Evolutionary conservation across 1,284 basidiomycete species (phyloP).

Genomic region (Gymnopus androsaceus): DNA sequence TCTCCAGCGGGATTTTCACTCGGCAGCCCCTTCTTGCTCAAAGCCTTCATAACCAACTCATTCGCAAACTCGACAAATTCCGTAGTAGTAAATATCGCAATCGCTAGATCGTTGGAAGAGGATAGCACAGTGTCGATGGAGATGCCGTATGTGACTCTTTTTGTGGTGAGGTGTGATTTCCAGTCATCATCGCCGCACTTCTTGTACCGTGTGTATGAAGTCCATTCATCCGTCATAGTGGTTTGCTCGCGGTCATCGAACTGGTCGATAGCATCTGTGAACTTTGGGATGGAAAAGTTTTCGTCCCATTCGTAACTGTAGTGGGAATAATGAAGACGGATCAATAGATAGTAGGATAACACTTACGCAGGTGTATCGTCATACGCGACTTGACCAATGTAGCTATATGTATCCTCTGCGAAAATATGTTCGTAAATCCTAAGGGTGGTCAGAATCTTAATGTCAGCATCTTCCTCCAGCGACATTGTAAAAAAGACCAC

Average conservation of each 20-base stretch:
- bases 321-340: too few relatives aligned
- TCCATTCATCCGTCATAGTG: background rate
- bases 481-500: background rate
- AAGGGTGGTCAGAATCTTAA: background rate
- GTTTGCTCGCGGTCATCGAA: constrained; percentile 16
- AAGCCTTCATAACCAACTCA: constrained; percentile 10
- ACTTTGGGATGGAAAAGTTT: constrained; percentile 16
- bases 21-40: too few relatives aligned
- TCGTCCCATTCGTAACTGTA: constrained; percentile 21
- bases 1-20: too few relatives aligned
- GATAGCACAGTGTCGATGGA: constrained; percentile 14
- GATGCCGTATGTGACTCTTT: constrained; percentile 12
- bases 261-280: constrained; percentile 10
- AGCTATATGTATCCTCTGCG: constrained; percentile 18
- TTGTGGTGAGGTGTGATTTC: background rate
- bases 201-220: too few relatives aligned
- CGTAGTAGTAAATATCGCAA: constrained; percentile 14
- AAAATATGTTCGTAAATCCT: constrained; percentile 19
- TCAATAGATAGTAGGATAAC: too few relatives aligned
- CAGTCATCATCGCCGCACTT: too few relatives aligned
- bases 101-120: constrained; percentile 14
- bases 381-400: constrained; percentile 17
- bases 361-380: constrained; percentile 21
- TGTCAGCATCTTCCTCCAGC: background rate
- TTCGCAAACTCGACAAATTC: constrained; percentile 19